Evolutionary conservation across 2,329 filamentous ascomycete genomes (phyloP), one percentile per base, ranked within the genome.

Genomic region (Fusarium xylarioides): DNA sequence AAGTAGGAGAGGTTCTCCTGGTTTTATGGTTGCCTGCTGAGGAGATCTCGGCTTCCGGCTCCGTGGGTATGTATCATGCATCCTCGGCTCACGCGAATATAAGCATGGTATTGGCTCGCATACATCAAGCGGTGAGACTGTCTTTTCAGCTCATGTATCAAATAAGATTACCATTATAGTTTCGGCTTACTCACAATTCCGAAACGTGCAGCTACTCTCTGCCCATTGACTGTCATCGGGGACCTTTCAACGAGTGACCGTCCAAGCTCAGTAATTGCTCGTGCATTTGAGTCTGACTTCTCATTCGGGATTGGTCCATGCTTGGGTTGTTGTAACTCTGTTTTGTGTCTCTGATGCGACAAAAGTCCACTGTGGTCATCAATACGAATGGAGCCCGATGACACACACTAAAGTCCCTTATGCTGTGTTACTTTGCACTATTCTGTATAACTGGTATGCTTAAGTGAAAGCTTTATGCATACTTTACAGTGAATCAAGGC

Each of bases 1-100:
- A 16, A 5, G 0, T 5, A n/a, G 14, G 11, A 11, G 3, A 28
- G 0, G 1, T 7, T 28, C 10, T 0, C 0, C 19, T 30, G 1
- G 19, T 16, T 40, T 54, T 54, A 54, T 54, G 40, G 52, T 54
- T n/a, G 1, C 5, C 2, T n/a, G 4, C 18, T 26, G 0, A 7
- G 7, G 19, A 26, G 23, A 53, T 1, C 23, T 8, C 18, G 23
- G 12, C 32, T n/a, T 7, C 18, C 4, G 12, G 7, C 5, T 8
- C 19, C 19, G 9, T 12, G 15, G 7, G 4, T 26, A 15, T 23
- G 11, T 8, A 5, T 4, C 5, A 5, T 37, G 12, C 12, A 15
- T 8, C 23, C 4, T 35, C 11, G 7, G 18, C 32, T 19, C 6
- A 37, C 26, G 11, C 12, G 18, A 21, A 4, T 4, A 11, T 7